These are phyloP conservation scores for Bjerkandera adusta DNA, from an alignment of 1,284 basidiomycete species.

Conservation along the genomic window DNA sequence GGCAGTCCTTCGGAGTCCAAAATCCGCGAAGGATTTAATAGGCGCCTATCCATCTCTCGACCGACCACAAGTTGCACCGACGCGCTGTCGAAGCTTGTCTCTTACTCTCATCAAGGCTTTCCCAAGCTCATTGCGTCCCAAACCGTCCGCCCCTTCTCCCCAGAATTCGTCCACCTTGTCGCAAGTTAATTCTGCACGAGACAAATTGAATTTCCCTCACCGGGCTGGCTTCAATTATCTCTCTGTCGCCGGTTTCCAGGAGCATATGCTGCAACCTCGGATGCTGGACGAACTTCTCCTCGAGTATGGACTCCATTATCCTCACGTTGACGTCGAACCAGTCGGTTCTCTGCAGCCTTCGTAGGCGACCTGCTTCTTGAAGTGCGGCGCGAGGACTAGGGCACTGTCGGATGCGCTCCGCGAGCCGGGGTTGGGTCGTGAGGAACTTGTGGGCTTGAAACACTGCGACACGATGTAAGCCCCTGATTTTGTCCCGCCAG, in stretches of 20 bases:
- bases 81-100: constrained; percentile 10
- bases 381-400: constrained; percentile 21
- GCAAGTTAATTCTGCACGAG: neutral
- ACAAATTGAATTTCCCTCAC: constrained; percentile 4
- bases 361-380: constrained; percentile 16
- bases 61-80: neutral
- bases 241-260: constrained; percentile 24
- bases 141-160: constrained; percentile 59
- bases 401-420: constrained; percentile 21
- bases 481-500: neutral
- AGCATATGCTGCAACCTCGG: constrained; percentile 19
- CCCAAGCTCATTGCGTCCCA: constrained; percentile 69
- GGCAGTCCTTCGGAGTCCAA: neutral
- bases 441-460: constrained; percentile 25
- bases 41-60: neutral
- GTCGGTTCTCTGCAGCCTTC: constrained; percentile 17
- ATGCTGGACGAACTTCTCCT: constrained; percentile 31
- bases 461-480: constrained; percentile 9
- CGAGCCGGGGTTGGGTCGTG: constrained; percentile 12
- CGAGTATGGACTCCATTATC: constrained; percentile 26
- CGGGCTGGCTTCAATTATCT: constrained; percentile 28
- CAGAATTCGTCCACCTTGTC: constrained; percentile 53
- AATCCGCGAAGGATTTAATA: neutral
- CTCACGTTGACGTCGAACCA: constrained; percentile 25
- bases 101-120: constrained; percentile 62